These are phyloP conservation scores for Pyricularia pennisetigena DNA, from an alignment of 2,329 filamentous ascomycete species.

Conservation along the genomic window DNA sequence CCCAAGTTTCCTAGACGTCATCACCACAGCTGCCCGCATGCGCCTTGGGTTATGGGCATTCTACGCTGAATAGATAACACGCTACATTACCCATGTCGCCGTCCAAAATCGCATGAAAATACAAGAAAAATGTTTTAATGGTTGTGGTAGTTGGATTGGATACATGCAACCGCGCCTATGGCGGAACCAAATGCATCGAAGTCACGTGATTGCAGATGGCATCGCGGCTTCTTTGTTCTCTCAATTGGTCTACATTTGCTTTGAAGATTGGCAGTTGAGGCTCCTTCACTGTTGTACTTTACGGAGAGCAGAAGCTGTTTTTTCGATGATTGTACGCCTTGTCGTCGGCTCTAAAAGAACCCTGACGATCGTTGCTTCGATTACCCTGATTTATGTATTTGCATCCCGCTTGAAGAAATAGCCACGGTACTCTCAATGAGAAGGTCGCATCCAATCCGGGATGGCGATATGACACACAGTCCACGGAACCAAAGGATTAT, in stretches of 20 bases:
- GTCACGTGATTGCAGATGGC: background rate
- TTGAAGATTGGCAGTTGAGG: background rate
- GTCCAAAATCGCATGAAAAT: background rate
- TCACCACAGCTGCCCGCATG: background rate
- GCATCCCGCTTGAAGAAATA: background rate
- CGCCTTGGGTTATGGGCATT: background rate
- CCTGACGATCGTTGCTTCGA: no score
- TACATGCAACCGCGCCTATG: background rate
- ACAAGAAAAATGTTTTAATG: background rate
- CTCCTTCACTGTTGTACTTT: background rate
- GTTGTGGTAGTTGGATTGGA: no score
- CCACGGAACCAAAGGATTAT: background rate
- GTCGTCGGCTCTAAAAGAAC: no score
- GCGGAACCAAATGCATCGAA: background rate
- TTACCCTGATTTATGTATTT: no score
- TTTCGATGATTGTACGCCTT: no score
- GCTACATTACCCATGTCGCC: background rate
- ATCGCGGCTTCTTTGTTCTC: background rate
- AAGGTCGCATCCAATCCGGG: background rate
- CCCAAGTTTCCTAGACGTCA: background rate
- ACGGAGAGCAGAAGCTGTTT: no score
- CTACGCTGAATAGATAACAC: background rate
- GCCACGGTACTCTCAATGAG: background rate
- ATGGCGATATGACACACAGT: background rate
- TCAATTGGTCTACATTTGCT: background rate